phyloP scores from a whole-genome alignment of 306 rosid genomes.

The Glycine soja region DNA sequence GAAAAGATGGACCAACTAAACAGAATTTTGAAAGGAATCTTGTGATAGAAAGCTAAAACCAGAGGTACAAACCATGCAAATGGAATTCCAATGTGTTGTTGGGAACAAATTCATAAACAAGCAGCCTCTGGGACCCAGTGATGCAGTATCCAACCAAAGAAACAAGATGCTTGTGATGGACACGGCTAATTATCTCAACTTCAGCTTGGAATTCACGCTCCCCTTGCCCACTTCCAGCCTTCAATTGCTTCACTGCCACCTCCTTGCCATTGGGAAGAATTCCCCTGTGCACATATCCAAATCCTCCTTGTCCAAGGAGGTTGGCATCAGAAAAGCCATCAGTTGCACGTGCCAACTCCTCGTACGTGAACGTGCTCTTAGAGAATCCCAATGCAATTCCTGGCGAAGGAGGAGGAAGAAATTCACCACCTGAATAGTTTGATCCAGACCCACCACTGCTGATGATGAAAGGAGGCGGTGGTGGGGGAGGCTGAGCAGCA shows the following conservation, averaged over 20 bases:
- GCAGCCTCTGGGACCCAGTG: constrained; percentile 77
- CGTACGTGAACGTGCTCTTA: constrained; percentile 78
- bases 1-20: constrained; percentile 38
- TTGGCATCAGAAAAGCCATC: constrained; percentile 97
- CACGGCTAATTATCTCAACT: constrained; percentile 96
- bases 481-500: constrained; percentile 55
- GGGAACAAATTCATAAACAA: constrained; percentile 91
- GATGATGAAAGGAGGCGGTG: constrained; percentile 57
- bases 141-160: constrained; percentile 95
- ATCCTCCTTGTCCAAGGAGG: constrained; percentile 97
- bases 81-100: constrained; percentile 93
- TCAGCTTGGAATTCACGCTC: constrained; percentile 98
- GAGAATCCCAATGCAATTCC: constrained; percentile 70
- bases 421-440: constrained; percentile 82
- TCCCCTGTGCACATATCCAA: constrained; percentile 95
- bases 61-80: constrained; percentile 68
- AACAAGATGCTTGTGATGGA: constrained; percentile 95
- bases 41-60: constrained; percentile 23
- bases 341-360: constrained; percentile 87
- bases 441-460: constrained; percentile 96
- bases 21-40: not conserved
- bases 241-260: constrained; percentile 91
- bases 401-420: constrained; percentile 76
- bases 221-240: constrained; percentile 98
- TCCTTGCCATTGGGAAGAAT: constrained; percentile 93